A percentile compares a stretch with the other conserved stretches of the same genome.
Evolutionary conservation across 345 rosid species (phyloP).

Genomic region (Eucalyptus urophylla): DNA sequence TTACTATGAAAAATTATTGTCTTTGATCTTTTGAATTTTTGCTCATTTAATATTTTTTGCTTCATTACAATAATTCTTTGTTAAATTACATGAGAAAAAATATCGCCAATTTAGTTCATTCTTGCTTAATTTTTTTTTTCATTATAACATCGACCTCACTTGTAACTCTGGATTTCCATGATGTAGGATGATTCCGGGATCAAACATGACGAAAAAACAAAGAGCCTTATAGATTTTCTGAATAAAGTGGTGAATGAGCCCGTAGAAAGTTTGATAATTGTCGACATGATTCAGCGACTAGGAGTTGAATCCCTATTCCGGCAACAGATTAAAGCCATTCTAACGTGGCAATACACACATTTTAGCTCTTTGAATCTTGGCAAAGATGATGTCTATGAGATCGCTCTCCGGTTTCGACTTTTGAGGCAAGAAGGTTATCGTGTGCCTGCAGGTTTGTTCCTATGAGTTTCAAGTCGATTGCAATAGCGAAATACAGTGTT

Average conservation of each 20-base stretch:
- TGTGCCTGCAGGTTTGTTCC: conserved; percentile 4
- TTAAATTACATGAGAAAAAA: neutral
- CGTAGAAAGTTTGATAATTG: neutral
- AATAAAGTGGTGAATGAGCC: neutral
- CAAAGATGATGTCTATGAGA: neutral
- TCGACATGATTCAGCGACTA: no score
- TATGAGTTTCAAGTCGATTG: neutral
- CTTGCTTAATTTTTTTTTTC: neutral
- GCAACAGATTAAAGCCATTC: conserved; percentile 15
- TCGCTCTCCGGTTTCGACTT: conserved; percentile 19
- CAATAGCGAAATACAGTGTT: neutral
- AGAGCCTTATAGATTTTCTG: neutral
- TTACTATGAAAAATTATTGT: no score
- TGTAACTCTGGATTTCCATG: neutral
- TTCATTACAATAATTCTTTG: neutral
- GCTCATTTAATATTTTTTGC: neutral
- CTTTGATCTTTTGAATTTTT: no score
- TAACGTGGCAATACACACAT: neutral
- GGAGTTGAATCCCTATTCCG: no score
- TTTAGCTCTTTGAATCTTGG: neutral
- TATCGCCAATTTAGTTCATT: no score
- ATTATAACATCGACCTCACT: no score
- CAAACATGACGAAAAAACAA: neutral
- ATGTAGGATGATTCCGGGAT: neutral
- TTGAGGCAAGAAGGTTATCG: conserved; percentile 14